phyloP scores from a whole-genome alignment of 2,329 filamentous ascomycete species.

The Dissoconium aciculare region DNA sequence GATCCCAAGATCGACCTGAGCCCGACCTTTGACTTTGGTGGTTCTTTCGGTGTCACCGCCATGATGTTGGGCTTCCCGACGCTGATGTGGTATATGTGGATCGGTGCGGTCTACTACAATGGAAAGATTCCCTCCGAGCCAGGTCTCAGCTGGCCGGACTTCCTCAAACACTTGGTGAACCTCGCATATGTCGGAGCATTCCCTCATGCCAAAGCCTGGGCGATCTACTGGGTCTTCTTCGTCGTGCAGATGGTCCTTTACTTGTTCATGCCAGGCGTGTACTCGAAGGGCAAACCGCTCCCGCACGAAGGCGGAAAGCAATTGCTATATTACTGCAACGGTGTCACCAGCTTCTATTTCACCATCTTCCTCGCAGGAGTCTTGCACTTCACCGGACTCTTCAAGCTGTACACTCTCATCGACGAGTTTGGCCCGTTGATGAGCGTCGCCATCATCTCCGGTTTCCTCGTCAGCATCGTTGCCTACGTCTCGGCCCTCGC shows the following conservation, averaged over 20 bases:
- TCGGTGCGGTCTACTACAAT: conserved; percentile 83
- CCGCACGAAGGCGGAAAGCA: conserved; percentile 70
- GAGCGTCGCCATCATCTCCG: conserved; percentile 82
- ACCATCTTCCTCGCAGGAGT: conserved; percentile 57
- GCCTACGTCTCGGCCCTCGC: conserved; percentile 74
- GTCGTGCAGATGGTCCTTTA: conserved; percentile 73
- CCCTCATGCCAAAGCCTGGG: conserved; percentile 69
- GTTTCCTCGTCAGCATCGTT: conserved; percentile 65
- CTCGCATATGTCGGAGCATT: conserved; percentile 74
- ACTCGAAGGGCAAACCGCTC: conserved; percentile 75
- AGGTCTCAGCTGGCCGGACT: conserved; percentile 45
- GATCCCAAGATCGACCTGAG: conserved; percentile 31
- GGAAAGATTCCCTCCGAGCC: conserved; percentile 54
- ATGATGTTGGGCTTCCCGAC: conserved; percentile 92
- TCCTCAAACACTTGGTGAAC: conserved; percentile 52
- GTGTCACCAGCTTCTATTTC: conserved; percentile 70
- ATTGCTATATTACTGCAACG: conserved; percentile 89
- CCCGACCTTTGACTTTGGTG: conserved; percentile 66
- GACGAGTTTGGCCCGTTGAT: conserved; percentile 91
- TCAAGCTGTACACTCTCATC: conserved; percentile 80
- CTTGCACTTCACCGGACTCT: conserved; percentile 70
- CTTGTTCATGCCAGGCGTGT: conserved; percentile 72
- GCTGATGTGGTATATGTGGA: conserved; percentile 99
- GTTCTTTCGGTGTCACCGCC: conserved; percentile 57
- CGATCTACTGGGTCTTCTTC: conserved; percentile 90